These are phyloP conservation scores for Leucosporidium scottii DNA, from an alignment of 768 basidiomycete genomes.

Conservation along the genomic window DNA sequence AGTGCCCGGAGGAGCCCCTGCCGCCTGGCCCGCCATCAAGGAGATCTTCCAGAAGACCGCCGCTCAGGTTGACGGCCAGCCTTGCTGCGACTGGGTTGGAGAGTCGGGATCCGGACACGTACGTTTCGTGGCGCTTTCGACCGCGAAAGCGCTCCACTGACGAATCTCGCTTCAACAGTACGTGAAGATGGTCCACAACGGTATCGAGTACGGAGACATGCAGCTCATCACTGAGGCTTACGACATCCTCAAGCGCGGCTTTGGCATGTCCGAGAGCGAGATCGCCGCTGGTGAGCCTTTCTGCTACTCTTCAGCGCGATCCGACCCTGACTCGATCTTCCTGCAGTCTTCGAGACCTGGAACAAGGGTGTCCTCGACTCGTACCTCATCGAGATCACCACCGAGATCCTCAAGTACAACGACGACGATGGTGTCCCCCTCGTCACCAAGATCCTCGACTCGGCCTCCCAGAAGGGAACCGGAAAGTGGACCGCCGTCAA, in stretches of 20 bases:
- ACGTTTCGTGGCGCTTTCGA: not conserved
- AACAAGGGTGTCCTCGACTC: slow-evolving; percentile 99
- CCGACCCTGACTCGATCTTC: not conserved
- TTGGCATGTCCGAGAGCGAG: slow-evolving; percentile 75
- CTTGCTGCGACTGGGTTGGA: slow-evolving; percentile 99
- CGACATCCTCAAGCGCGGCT: slow-evolving; percentile 94
- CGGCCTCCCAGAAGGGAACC: slow-evolving; percentile 98
- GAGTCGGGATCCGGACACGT: slow-evolving; percentile 54
- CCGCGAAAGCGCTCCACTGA: not conserved
- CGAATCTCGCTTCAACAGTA: slow-evolving; percentile 57
- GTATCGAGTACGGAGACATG: slow-evolving; percentile 91
- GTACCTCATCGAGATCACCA: slow-evolving; percentile 94
- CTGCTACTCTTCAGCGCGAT: too few species aligned
- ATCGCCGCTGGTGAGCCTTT: slow-evolving; percentile 56
- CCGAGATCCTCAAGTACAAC: slow-evolving; percentile 92
- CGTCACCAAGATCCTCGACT: slow-evolving; percentile 86
- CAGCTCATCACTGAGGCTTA: slow-evolving; percentile 98
- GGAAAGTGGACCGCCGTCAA: slow-evolving; percentile 98
- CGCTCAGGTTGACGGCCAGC: slow-evolving; percentile 83
- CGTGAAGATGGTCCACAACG: slow-evolving; percentile 99
- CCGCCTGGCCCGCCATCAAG: slow-evolving; percentile 95
- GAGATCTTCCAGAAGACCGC: slow-evolving; percentile 97
- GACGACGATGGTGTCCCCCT: slow-evolving; percentile 90
- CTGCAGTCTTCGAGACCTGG: slow-evolving; percentile 78
- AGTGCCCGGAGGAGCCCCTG: slow-evolving; percentile 88